A percentile compares a stretch with the other conserved stretches of the same genome.
These are phyloP conservation scores for Cyclotella baltica DNA, from an alignment of 108 stramenopile genomes.

Conservation along the genomic window DNA sequence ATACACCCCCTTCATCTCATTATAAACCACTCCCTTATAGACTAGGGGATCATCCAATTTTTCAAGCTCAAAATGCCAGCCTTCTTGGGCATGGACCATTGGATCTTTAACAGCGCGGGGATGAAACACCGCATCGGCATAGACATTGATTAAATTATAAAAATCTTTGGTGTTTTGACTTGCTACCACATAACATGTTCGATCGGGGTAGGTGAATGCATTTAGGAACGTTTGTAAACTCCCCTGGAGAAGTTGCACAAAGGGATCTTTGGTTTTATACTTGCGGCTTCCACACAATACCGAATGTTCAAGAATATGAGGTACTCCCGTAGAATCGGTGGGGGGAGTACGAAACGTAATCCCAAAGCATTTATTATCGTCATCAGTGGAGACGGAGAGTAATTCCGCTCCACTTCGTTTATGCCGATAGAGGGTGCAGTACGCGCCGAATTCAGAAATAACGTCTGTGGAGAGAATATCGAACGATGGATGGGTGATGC, in stretches of 20 bases:
- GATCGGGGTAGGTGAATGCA: constrained; percentile 99
- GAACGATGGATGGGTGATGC: constrained; percentile 73
- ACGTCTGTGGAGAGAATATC: constrained; percentile 76
- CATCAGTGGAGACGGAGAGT: constrained; percentile 90
- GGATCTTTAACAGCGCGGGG: constrained; percentile 93
- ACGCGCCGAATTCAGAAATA: constrained; percentile 85
- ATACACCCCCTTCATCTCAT: constrained; percentile 99
- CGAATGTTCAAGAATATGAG: constrained; percentile 99
- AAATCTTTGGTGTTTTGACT: constrained; percentile 98
- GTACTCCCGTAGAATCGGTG: constrained; percentile 95
- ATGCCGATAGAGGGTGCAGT: constrained; percentile 92
- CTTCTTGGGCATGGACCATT: constrained; percentile 95
- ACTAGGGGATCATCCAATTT: constrained; percentile 84
- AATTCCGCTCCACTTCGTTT: constrained; percentile 91
- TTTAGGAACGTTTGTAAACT: constrained; percentile 97
- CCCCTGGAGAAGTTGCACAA: constrained; percentile 96
- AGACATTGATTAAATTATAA: constrained; percentile 99
- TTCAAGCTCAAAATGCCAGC: constrained; percentile 98
- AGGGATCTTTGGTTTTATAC: constrained; percentile 98
- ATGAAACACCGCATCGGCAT: constrained; percentile 96
- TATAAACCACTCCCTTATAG: constrained; percentile 99
- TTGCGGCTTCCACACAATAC: constrained; percentile 97
- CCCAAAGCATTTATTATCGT: constrained; percentile 99
- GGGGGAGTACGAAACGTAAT: constrained; percentile 98
- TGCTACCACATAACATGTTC: constrained; percentile 98